Base-by-base conservation (phyloP, 2,329 filamentous ascomycete genomes). In the Neofusicoccum cordaticola region DNA sequence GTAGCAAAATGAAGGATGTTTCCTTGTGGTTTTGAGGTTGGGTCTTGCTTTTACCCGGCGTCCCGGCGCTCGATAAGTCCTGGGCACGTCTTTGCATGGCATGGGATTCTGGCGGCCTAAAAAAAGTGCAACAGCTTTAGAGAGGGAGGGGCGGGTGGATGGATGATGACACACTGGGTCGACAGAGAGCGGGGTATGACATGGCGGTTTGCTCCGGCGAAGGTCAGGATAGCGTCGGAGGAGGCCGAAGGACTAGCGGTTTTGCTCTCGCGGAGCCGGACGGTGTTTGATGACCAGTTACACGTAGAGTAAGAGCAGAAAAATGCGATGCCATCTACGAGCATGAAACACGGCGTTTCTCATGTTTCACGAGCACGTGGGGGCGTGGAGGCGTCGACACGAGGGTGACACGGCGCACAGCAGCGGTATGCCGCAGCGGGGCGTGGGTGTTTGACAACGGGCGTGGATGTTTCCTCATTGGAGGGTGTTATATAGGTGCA, bases 1-100 rank as follows among this genome's bases (percentile, higher is more conserved):
- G 82, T 84, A 34, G 82, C 80, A 63, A 82, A 79, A 71, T 83
- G 73, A 77, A 22, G 41, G 41, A 57, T 35, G 37, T 45, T 45
- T 52, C 39, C 11, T 42, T 52, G 37, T 45, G 39, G 31, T 41
- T 53, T 53, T 44, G 37, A 56, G 39, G 37, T 13, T 53, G 61
- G 60, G 61, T 52, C 50, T 52, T 63, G 61, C 39, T 63, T 60
- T 60, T 37, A 45, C 45, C 41, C 61, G 61, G 61, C 61, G 61
- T 56, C 61, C 39, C 47, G 61, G 61, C 48, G 61, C 61, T 63
- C 37, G 48, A 63, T 44, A 56, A 47, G 37, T 52, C 47, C 41
- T 60, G 56, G 41, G 60, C 47, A 12, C 12, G 37, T 52, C 61
- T 56, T 51, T 53, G 61, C 61, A 63, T 47, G 61, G 27, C 56